Conservation (phyloP, 1,284 basidiomycete species). For the Irpex rosettiformis region DNA sequence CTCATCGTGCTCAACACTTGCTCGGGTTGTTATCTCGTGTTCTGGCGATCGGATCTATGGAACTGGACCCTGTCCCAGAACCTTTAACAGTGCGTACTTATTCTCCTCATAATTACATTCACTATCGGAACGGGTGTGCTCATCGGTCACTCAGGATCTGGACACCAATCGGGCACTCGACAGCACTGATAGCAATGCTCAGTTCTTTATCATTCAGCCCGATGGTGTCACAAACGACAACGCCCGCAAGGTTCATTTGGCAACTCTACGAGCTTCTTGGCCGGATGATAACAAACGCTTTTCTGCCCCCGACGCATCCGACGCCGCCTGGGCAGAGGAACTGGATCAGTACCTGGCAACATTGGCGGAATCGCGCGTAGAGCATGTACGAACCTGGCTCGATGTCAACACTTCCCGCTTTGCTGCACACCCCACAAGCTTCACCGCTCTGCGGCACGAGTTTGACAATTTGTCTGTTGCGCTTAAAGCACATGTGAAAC, state of each 20-base stretch:
- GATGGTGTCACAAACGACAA: conserved; percentile 8
- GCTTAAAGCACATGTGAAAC: conserved; percentile 40
- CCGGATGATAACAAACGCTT: conserved; percentile 28
- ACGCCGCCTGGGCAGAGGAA: conserved; percentile 37
- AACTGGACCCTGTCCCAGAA: conserved; percentile 42
- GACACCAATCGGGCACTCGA: conserved; percentile 42
- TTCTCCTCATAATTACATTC: neutral
- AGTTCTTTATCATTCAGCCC: conserved; percentile 34
- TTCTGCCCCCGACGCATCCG: conserved; percentile 21
- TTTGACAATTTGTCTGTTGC: conserved; percentile 41
- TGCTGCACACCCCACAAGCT: conserved; percentile 37
- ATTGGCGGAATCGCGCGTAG: conserved; percentile 38
- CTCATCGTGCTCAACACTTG: conserved; percentile 48
- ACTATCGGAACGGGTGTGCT: neutral
- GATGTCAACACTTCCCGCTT: conserved; percentile 46
- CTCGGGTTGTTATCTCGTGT: conserved; percentile 40
- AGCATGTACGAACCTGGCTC: conserved; percentile 49
- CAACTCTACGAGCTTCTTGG: conserved; percentile 33
- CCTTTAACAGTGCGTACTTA: conserved; percentile 41
- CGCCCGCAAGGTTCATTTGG: conserved; percentile 29
- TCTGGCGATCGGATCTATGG: conserved; percentile 42
- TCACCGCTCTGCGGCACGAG: conserved; percentile 42
- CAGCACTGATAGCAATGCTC: conserved; percentile 26
- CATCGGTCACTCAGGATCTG: conserved; percentile 37
- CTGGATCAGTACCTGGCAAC: conserved; percentile 36